These are phyloP conservation scores for Cupressus sempervirens DNA, from an alignment of 75 land plant genomes.

Conservation along the genomic window DNA sequence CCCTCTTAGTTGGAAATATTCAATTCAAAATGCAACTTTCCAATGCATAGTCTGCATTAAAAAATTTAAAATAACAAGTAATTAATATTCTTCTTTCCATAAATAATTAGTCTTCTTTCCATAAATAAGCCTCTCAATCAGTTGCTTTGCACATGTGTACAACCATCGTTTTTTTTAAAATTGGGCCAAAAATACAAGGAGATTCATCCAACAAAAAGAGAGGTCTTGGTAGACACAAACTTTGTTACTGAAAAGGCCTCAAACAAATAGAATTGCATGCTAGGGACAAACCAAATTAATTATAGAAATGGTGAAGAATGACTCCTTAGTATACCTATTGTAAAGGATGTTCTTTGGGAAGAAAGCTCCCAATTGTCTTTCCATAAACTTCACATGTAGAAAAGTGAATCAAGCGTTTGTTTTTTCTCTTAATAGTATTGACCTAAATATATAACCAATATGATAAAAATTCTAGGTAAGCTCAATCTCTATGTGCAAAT, in stretches of 20 bases:
- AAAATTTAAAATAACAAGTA: neutral
- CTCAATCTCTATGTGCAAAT: neutral
- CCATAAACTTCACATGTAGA: conserved; percentile 98
- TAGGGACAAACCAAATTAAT: neutral
- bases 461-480: neutral
- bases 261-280: neutral
- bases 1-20: conserved; percentile 70
- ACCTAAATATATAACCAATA: conserved; percentile 37
- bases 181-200: conserved; percentile 93
- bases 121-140: conserved; percentile 92
- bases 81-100: conserved; percentile 40
- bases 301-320: neutral
- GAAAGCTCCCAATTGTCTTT: conserved; percentile 89
- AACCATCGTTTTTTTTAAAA: conserved; percentile 97
- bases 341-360: conserved; percentile 79
- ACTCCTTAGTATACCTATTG: conserved; percentile 42
- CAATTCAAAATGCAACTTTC: neutral
- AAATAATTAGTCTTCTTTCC: too few relatives aligned
- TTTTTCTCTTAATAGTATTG: conserved; percentile 75
- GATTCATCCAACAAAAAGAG: conserved; percentile 68
- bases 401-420: conserved; percentile 92
- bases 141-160: conserved; percentile 97
- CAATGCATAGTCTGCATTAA: neutral
- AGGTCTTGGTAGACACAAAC: conserved; percentile 52
- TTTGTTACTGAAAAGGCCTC: neutral